phyloP scores from a whole-genome alignment of 1,284 basidiomycete species.

The Cystobasidium slooffiae region DNA sequence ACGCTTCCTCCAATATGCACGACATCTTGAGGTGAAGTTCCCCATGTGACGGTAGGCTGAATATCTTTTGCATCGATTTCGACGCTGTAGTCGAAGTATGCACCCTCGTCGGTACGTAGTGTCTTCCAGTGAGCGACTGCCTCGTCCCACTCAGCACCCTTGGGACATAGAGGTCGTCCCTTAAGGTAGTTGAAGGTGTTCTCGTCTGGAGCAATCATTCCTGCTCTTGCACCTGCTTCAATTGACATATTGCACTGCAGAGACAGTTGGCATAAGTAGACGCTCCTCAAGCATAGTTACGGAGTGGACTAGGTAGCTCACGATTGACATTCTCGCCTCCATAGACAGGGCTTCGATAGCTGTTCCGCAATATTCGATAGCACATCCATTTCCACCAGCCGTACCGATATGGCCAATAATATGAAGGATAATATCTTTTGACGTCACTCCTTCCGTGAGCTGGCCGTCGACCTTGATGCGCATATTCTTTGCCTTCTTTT shows the following conservation, averaged over 20 bases:
- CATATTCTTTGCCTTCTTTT: conserved; percentile 95
- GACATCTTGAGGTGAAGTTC: conserved; percentile 92
- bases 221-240: conserved; percentile 85
- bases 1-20: conserved; percentile 83
- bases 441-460: conserved; percentile 83
- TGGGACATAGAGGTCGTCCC: conserved; percentile 77
- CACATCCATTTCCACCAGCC: conserved; percentile 88
- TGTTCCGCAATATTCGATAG: conserved; percentile 91
- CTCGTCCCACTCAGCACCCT: conserved; percentile 86
- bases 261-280: conserved; percentile 53
- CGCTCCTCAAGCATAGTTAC: not conserved
- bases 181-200: conserved; percentile 85
- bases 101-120: conserved; percentile 81
- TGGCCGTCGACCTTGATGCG: conserved; percentile 86
- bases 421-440: conserved; percentile 93
- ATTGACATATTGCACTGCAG: conserved; percentile 90
- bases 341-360: conserved; percentile 89
- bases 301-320: not conserved
- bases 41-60: conserved; percentile 93
- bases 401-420: conserved; percentile 94
- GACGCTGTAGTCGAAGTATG: conserved; percentile 86
- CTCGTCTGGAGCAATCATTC: conserved; percentile 94
- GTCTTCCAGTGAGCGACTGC: conserved; percentile 88
- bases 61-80: conserved; percentile 86
- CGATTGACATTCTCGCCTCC: conserved; percentile 66